phyloP scores from a whole-genome alignment of 805 yeast genomes.

The Teunomyces stri region DNA sequence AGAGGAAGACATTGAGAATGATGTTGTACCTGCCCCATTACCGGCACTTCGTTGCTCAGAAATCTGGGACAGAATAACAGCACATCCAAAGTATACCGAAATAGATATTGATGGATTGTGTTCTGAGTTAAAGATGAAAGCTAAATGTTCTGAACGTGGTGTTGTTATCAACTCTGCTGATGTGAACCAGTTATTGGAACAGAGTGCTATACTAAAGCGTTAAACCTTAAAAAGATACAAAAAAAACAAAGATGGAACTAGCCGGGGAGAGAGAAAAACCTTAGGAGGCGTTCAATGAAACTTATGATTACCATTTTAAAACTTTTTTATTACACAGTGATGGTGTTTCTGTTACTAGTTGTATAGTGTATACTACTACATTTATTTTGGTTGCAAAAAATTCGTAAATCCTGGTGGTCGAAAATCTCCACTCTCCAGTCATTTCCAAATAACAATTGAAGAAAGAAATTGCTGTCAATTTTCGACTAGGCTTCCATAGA shows the following conservation, averaged over 20 bases:
- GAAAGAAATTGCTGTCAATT: no score
- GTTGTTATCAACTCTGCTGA: slow-evolving; percentile 82
- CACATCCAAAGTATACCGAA: slow-evolving; percentile 92
- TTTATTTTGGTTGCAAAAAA: no score
- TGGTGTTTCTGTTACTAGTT: background rate
- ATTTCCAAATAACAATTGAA: no score
- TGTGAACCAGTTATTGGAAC: slow-evolving; percentile 55
- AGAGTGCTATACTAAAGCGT: slow-evolving; percentile 7
- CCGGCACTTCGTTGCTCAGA: slow-evolving; percentile 72
- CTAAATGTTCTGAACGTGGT: slow-evolving; percentile 91
- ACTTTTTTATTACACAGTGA: background rate
- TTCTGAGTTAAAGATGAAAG: slow-evolving; percentile 82
- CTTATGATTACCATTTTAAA: background rate
- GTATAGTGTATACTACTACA: background rate
- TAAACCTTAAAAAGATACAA: background rate
- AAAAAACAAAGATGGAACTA: background rate
- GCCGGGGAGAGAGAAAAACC: background rate
- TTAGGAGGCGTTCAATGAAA: background rate
- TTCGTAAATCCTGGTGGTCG: no score
- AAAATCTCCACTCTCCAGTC: no score
- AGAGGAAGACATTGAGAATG: slow-evolving; percentile 28
- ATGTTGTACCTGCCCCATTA: slow-evolving; percentile 70
- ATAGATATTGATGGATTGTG: slow-evolving; percentile 94
- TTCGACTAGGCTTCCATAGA: slow-evolving; percentile 17
- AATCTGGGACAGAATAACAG: slow-evolving; percentile 92